phyloP scores from a whole-genome alignment of 1,284 basidiomycete species.

The Vanrija pseudolonga region DNA sequence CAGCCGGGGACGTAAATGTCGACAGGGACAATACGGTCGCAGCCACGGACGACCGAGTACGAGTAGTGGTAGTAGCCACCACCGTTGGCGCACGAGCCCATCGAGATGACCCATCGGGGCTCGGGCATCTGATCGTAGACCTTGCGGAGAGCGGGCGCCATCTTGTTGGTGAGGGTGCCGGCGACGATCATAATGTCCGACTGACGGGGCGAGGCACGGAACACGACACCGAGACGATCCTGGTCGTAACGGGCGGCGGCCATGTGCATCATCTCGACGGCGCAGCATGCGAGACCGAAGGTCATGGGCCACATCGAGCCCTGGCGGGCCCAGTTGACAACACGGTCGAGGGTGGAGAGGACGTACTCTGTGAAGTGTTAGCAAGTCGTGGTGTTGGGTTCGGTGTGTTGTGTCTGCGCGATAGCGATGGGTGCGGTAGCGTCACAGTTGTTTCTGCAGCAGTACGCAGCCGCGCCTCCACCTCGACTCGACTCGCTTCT shows the following conservation, averaged over 20 bases:
- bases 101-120: constrained; percentile 96
- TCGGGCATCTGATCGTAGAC: constrained; percentile 98
- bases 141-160: constrained; percentile 94
- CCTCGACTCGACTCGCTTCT: background rate
- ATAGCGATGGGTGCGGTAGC: no score
- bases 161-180: constrained; percentile 98
- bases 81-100: constrained; percentile 99
- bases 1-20: constrained; percentile 97
- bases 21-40: constrained; percentile 97
- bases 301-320: constrained; percentile 99
- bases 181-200: constrained; percentile 99
- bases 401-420: background rate
- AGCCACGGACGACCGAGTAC: constrained; percentile 98
- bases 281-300: constrained; percentile 95
- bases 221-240: constrained; percentile 94
- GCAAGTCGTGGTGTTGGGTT: background rate
- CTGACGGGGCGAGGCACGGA: constrained; percentile 96
- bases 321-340: constrained; percentile 96
- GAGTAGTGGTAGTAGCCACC: constrained; percentile 97
- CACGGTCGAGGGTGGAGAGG: constrained; percentile 90
- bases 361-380: constrained; percentile 73
- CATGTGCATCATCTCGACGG: constrained; percentile 93
- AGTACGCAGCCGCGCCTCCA: background rate
- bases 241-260: constrained; percentile 98
- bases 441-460: background rate